Evolutionary conservation across 176 grass and related monocot species (phyloP), one percentile per base, ranked within the genome.

Genomic region (Avena sativa): DNA sequence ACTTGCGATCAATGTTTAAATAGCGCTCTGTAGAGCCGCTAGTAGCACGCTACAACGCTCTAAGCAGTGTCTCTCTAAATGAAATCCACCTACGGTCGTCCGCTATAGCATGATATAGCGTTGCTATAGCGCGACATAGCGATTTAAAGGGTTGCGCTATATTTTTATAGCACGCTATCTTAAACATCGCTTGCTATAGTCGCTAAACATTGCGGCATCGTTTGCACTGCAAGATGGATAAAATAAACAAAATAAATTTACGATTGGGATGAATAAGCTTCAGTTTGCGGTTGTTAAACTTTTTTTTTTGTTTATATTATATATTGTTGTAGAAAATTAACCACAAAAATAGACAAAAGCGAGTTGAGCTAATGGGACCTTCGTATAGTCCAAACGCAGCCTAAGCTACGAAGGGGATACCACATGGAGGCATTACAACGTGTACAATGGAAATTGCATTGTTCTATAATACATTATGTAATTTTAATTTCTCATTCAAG

Each of bases 201-300:
- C 16, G 17, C 55, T 19, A 20, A 20, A 57, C 25, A 62, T 72
- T 73, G 28, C 40, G 43, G 48, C 19, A 76, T 69, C 10, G 0
- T 81, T 46, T 86, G 36, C 50, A 26, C 60, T 50, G 78, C 78
- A 51, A 16, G 71, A 70, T 32, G 15, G 36, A 81, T 14, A 44
- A 28, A 88, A 63, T 51, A 71, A 60, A 89, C 44, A 74, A 25
- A 53, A 36, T 17, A 84, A 65, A 48, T 65, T 51, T 40, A n/a
- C 63, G 13, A 30, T 53, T 65, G 25, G 2, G 60, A 23, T 74
- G 65, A 66, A 17, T 58, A 67, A 67, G 5, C 6, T 30, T 66
- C 12, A 15, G 5, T 36, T 26, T 65, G 25, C 2, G 61, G 23
- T 26, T 65, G 23, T 32, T 60, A 14, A 34, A 67, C 1, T 7